Evolutionary conservation across 352 stramenopile genomes (phyloP).

Genomic region (Phytophthora fragariae): DNA sequence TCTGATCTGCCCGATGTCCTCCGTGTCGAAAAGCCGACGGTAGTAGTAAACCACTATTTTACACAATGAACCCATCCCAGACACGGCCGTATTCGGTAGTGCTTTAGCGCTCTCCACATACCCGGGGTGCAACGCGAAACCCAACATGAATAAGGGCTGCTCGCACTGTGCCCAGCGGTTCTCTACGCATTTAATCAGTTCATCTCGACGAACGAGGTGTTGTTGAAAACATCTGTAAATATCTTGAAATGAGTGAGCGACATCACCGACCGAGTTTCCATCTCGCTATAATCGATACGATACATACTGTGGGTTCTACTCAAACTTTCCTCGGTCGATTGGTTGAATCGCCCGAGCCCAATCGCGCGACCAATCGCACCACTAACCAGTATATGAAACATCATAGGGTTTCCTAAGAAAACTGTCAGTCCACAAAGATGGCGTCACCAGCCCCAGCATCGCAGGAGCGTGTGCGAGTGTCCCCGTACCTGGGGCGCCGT

Average conservation of each 20-base stretch:
- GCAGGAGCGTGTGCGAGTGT: no score
- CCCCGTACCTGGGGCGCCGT: no score
- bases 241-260: conserved; percentile 9
- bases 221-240: conserved; percentile 12
- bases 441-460: no score
- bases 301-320: neutral
- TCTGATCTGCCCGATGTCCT: neutral
- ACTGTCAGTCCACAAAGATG: neutral
- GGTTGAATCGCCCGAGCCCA: neutral
- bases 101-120: neutral
- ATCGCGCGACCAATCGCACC: neutral
- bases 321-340: neutral
- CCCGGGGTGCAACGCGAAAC: neutral
- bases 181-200: neutral
- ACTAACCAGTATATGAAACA: neutral
- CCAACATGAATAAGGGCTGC: neutral
- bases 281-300: conserved; percentile 13
- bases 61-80: neutral
- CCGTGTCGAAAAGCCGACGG: neutral
- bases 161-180: neutral
- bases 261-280: conserved; percentile 15
- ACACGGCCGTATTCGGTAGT: neutral
- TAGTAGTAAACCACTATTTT: neutral
- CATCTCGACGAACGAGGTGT: neutral
- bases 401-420: no score